Evolutionary conservation across 768 basidiomycete genomes (phyloP), one percentile per base, ranked within the genome.

Genomic region (Daedaleopsis sinensis): DNA sequence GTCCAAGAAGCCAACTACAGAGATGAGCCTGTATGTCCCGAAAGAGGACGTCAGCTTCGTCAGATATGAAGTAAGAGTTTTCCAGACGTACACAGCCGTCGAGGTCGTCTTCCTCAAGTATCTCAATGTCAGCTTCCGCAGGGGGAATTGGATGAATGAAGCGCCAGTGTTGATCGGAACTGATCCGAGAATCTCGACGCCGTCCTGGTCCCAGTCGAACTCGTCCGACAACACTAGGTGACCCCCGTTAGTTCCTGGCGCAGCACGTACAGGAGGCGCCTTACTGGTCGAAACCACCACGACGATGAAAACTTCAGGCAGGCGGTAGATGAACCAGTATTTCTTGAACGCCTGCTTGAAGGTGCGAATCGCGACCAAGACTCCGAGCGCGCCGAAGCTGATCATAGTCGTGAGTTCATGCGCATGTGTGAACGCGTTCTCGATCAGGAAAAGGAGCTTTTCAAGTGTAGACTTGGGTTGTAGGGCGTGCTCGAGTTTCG

Each of bases 301-400:
- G 23, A 94, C 88, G 8, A 98, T 71, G 37, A 99, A 80, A 15
- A 99, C 94, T 73, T 98, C 96, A 0, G 96, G 96, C 9, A 98
- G 67, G 16, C 88, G 89, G 66, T 89, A 88, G 49, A 96, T 85
- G 79, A 78, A 88, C 84, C 82, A 86, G 52, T 80, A 84, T 59
- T 78, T 82, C 67, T 80, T 82, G 75, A 86, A 89, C 1, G 71
- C 73, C 27, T 77, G 76, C 68, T 91, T 91, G 68, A 87, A 69
- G 50, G 78, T 70, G 46, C 91, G 79, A 5, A 90, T 71, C 7
- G 81, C 68, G 37, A 98, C 78, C 36, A 99, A 81, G 18, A 84
- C 74, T 10, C 79, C 73, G 5, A 98, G 77, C 1, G 89, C 85
- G 15, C 83, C 80, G 64, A 93, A 87, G 70, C 90, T 90, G 72